Evolutionary conservation across 495 filamentous ascomycete genomes (phyloP).

Genomic region (Aspergillus coremiiformis): DNA sequence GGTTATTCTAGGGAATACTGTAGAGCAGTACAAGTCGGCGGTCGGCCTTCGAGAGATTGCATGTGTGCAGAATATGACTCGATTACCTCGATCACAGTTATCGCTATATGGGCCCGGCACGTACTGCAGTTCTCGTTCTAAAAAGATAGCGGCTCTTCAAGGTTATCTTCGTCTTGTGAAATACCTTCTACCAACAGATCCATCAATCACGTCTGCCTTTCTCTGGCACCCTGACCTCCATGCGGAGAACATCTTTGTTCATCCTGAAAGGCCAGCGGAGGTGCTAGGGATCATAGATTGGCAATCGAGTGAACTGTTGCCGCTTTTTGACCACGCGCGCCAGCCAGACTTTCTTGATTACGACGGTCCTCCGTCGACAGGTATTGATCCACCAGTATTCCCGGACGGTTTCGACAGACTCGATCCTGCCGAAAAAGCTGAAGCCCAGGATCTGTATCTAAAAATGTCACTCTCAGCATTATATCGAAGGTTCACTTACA

Average conservation of each 20-base stretch:
- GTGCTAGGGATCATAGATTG: conserved; percentile 30
- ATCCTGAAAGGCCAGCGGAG: conserved; percentile 21
- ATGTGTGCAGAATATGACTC: conserved; percentile 17
- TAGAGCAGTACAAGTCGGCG: conserved; percentile 20
- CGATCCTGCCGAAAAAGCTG: conserved; percentile 10
- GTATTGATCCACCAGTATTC: conserved; percentile 14
- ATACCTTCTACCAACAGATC: conserved; percentile 20
- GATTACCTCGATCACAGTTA: conserved; percentile 19
- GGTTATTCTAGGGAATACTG: conserved; percentile 17
- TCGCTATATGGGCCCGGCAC: conserved; percentile 25
- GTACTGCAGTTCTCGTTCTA: conserved; percentile 19
- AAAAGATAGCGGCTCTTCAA: conserved; percentile 22
- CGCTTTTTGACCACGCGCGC: conserved; percentile 24
- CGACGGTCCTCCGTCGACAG: conserved; percentile 12
- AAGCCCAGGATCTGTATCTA: conserved; percentile 17
- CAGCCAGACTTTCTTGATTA: conserved; percentile 24
- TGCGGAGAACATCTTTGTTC: conserved; percentile 31
- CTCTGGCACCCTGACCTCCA: conserved; percentile 36
- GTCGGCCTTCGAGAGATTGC: conserved; percentile 23
- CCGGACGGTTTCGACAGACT: conserved; percentile 17
- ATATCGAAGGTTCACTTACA: conserved; percentile 11
- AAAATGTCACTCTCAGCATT: conserved; percentile 16
- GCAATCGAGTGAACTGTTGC: conserved; percentile 23
- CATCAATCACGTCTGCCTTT: conserved; percentile 15
- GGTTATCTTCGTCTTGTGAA: conserved; percentile 22